Conservation (phyloP, 2,329 filamentous ascomycete genomes). For the Orbilia oligospora region DNA sequence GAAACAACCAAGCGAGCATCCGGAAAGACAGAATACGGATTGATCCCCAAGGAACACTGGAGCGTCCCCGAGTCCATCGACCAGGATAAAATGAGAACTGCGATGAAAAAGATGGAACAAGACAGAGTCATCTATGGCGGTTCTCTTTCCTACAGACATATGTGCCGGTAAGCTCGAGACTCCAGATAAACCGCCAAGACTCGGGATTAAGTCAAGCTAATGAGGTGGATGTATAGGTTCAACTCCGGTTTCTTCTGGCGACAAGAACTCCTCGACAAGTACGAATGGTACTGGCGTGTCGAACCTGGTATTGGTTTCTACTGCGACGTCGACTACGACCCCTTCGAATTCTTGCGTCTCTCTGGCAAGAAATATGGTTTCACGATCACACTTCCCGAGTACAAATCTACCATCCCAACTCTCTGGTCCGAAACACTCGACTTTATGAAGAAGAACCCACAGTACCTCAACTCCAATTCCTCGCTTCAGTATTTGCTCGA, state of each 20-base stretch:
- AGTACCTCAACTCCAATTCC: slow-evolving; percentile 62
- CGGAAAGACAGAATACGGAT: slow-evolving; percentile 62
- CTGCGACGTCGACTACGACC: slow-evolving; percentile 64
- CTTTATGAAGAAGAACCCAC: slow-evolving; percentile 62
- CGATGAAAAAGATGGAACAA: slow-evolving; percentile 62
- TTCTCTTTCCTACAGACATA: slow-evolving; percentile 63
- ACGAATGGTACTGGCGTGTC: slow-evolving; percentile 64
- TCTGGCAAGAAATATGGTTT: slow-evolving; percentile 64
- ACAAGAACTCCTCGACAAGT: slow-evolving; percentile 62
- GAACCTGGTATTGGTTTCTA: slow-evolving; percentile 64
- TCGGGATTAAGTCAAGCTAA: background rate
- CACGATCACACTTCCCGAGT: slow-evolving; percentile 63
- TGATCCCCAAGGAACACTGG: slow-evolving; percentile 63
- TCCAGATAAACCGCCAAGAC: background rate
- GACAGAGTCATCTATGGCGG: slow-evolving; percentile 63
- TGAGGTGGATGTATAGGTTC: slow-evolving; percentile 53
- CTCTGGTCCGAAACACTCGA: slow-evolving; percentile 63
- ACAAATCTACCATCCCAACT: slow-evolving; percentile 63
- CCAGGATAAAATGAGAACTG: slow-evolving; percentile 61
- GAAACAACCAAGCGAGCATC: slow-evolving; percentile 63
- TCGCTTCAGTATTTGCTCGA: slow-evolving; percentile 62
- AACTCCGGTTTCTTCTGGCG: slow-evolving; percentile 64
- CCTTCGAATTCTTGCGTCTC: slow-evolving; percentile 63
- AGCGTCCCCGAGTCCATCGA: slow-evolving; percentile 62
- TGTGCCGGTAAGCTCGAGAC: slow-evolving; percentile 55